Evolutionary conservation across 2,329 filamentous ascomycete genomes (phyloP).

Genomic region (Verruconis gallopava): DNA sequence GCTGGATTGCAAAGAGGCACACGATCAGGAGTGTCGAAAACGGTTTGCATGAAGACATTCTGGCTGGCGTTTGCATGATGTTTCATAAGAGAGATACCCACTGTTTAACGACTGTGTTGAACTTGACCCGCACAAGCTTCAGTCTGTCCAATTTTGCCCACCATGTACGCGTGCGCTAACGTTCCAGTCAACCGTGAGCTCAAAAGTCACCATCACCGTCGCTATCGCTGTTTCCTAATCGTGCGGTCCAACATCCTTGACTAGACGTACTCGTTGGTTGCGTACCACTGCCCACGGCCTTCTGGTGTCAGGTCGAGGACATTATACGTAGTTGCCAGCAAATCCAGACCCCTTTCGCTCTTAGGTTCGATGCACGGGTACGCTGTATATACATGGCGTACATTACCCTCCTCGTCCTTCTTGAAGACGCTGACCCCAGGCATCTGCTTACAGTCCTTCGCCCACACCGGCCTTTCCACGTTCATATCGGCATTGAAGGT

Average conservation of each 20-base stretch:
- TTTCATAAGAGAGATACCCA: too few relatives aligned
- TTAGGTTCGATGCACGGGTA: background rate
- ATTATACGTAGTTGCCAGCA: background rate
- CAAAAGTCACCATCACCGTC: too few relatives aligned
- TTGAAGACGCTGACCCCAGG: conserved; percentile 13
- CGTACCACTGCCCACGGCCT: background rate
- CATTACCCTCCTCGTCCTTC: conserved; percentile 10
- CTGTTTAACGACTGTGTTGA: too few relatives aligned
- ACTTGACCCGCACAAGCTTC: background rate
- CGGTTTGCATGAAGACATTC: background rate
- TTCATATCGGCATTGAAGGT: conserved; percentile 14
- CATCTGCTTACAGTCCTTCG: conserved; percentile 5
- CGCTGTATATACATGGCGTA: conserved; percentile 11
- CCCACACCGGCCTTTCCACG: conserved; percentile 11
- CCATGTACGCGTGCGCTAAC: too few relatives aligned
- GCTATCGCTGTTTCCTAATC: too few relatives aligned
- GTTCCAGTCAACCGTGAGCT: too few relatives aligned
- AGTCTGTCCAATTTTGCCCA: background rate
- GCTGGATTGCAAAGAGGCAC: conserved; percentile 57
- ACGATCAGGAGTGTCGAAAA: conserved; percentile 31
- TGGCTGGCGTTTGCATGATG: background rate
- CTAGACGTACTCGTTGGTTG: background rate
- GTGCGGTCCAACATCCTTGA: background rate
- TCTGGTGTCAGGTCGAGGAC: background rate
- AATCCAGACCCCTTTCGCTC: background rate